Evolutionary conservation across 2,329 filamentous ascomycete species (phyloP), one percentile per base, ranked within the genome.

Genomic region (Cordyceps tenuipes): DNA sequence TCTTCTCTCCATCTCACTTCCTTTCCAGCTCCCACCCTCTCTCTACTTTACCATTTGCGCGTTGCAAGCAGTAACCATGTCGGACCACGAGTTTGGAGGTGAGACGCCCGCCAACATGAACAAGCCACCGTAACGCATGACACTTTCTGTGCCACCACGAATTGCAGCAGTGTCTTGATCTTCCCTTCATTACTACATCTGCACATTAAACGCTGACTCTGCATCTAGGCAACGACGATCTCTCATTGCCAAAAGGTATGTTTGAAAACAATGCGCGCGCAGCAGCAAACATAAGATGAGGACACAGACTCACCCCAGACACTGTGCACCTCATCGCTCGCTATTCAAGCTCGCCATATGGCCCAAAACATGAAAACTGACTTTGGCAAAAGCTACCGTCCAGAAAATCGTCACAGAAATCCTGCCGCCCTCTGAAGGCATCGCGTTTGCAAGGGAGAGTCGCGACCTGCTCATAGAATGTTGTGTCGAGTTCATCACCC

Each of bases 401-500:
- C 84, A 87, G 68, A 88, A 88, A 76, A 99, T 99, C 65, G 93
- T 99, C 67, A 88, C 88, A 61, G 94, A 99, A 73, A 97, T 99
- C 68, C 82, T 99, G 1, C 86, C 91, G 1, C 77, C 88, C 0
- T 84, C 88, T 53, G 76, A 73, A 15, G 90, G 91, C 55, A 83
- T 96, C 63, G 87, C 89, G 1, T 97, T 97, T 71, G 90, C 92
- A 48, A 97, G 96, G 73, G 94, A 99, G 68, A 92, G 93, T 13
- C 88, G 94, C 62, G 94, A 99, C 70, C 81, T 97, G 3, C 81
- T 99, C 57, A 99, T 99, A 69, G 94, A 97, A 78, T 97, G 94
- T 77, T 99, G 94, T 70, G 93, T 99, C 69, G 94, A 99, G 74
- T 99, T 99, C 74, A 97, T 99, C 74, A 97, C 94, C 19, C 84